Evolutionary conservation across 352 stramenopile genomes (phyloP).

Genomic region (Phytophthora kernoviae): DNA sequence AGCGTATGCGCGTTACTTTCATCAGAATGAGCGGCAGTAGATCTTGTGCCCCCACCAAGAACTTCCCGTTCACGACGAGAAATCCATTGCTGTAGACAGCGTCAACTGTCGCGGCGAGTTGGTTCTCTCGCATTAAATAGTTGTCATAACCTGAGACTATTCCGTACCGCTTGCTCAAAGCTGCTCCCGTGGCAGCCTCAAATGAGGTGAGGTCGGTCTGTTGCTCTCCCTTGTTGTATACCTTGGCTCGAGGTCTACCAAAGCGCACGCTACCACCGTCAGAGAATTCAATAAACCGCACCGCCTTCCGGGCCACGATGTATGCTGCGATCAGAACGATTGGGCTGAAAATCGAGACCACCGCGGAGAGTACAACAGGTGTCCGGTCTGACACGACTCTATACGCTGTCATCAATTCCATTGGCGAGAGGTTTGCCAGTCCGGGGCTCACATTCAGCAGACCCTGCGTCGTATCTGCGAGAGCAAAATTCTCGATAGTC

Average conservation of each 20-base stretch:
- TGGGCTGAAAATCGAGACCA: conserved; percentile 25
- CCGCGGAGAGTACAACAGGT: conserved; percentile 13
- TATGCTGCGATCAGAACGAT: conserved; percentile 27
- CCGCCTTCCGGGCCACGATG: conserved; percentile 21
- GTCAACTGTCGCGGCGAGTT: conserved; percentile 31
- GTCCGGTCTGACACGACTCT: conserved; percentile 10
- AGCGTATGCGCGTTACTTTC: conserved; percentile 37
- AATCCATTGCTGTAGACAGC: conserved; percentile 49
- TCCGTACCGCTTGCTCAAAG: conserved; percentile 25
- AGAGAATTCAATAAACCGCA: neutral
- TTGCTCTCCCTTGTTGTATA: conserved; percentile 8
- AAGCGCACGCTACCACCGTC: neutral
- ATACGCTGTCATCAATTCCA: conserved; percentile 28
- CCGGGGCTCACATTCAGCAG: conserved; percentile 12
- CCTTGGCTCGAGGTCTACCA: conserved; percentile 4
- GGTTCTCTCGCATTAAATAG: conserved; percentile 19
- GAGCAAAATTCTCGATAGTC: conserved; percentile 12
- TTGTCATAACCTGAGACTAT: conserved; percentile 31
- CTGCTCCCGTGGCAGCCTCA: conserved; percentile 27
- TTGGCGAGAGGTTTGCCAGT: conserved; percentile 19
- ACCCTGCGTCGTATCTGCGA: conserved; percentile 7
- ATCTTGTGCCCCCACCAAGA: conserved; percentile 36
- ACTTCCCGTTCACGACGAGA: conserved; percentile 42
- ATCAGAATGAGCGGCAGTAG: conserved; percentile 38
- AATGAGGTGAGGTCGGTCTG: conserved; percentile 23